Conservation (phyloP, 129 eudicot species). For the Heracleum sosnowskyi region DNA sequence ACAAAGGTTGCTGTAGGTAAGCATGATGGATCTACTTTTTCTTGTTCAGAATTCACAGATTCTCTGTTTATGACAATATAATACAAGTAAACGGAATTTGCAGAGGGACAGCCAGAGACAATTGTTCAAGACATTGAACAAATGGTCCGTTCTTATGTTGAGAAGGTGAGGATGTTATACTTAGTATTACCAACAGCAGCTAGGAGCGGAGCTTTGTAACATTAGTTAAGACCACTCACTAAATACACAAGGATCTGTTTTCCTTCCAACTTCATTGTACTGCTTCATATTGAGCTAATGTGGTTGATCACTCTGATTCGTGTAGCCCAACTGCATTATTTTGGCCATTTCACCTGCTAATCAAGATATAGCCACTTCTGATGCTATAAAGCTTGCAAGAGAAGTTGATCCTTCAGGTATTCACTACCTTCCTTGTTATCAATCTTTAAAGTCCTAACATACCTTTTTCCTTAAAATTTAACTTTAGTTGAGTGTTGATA, state of each 20-base stretch:
- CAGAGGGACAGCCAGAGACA: conserved; percentile 94
- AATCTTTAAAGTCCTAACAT: neutral
- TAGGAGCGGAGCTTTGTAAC: conserved; percentile 5
- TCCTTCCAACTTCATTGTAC: neutral
- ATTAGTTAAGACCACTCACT: neutral
- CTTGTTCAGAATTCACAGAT: neutral
- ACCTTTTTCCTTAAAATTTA: neutral
- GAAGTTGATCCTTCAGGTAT: conserved; percentile 98
- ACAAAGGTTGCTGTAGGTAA: conserved; percentile 99
- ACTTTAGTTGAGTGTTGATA: neutral
- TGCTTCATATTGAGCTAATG: conserved; percentile 12
- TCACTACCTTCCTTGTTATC: conserved; percentile 5
- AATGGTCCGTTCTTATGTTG: conserved; percentile 96
- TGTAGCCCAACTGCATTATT: conserved; percentile 93
- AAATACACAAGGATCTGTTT: neutral
- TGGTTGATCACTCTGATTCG: conserved; percentile 1
- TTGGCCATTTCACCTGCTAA: conserved; percentile 99
- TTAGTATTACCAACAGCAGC: neutral
- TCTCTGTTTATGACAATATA: conserved; percentile 16
- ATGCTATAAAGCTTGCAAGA: conserved; percentile 97
- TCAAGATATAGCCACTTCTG: conserved; percentile 99
- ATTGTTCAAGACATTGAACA: conserved; percentile 95
- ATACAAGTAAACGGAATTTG: conserved; percentile 19
- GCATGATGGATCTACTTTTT: conserved; percentile 24
- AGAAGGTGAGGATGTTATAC: conserved; percentile 46